Evolutionary conservation across 169 alveolate genomes (phyloP).

Genomic region (Plasmodium berghei): DNA sequence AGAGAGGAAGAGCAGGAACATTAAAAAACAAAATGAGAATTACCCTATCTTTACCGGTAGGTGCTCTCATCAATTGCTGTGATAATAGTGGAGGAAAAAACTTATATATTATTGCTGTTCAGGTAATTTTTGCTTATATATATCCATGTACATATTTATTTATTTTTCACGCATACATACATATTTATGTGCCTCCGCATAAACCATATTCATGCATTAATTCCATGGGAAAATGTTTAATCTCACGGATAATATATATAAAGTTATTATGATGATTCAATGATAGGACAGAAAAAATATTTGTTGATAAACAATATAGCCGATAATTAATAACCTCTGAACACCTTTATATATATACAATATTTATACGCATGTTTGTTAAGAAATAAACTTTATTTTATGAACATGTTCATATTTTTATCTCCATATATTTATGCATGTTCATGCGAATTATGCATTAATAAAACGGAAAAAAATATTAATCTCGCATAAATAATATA

Average conservation of each 20-base stretch:
- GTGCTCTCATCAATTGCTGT: slow-evolving; percentile 98
- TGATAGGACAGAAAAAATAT: slow-evolving; percentile 69
- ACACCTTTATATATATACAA: slow-evolving; percentile 9
- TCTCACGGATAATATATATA: slow-evolving; percentile 19
- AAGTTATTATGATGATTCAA: slow-evolving; percentile 63
- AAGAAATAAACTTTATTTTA: slow-evolving; percentile 4
- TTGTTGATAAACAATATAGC: slow-evolving; percentile 58
- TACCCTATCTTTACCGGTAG: slow-evolving; percentile 97
- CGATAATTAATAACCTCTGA: slow-evolving; percentile 44
- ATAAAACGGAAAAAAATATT: too few relatives aligned
- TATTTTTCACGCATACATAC: background rate
- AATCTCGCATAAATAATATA: too few relatives aligned
- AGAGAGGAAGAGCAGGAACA: slow-evolving; percentile 87
- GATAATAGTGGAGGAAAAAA: slow-evolving; percentile 99
- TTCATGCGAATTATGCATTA: background rate
- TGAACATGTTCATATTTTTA: background rate
- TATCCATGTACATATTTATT: background rate
- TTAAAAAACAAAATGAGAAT: slow-evolving; percentile 88
- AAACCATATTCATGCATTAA: too few relatives aligned
- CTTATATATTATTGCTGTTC: slow-evolving; percentile 97
- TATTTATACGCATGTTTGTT: background rate
- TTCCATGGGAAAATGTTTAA: too few relatives aligned
- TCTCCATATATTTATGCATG: background rate
- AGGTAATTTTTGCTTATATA: slow-evolving; percentile 78
- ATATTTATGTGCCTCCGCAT: background rate